These are phyloP conservation scores for Zymoseptoria passerinii DNA, from an alignment of 2,329 filamentous ascomycete species.

Conservation along the genomic window DNA sequence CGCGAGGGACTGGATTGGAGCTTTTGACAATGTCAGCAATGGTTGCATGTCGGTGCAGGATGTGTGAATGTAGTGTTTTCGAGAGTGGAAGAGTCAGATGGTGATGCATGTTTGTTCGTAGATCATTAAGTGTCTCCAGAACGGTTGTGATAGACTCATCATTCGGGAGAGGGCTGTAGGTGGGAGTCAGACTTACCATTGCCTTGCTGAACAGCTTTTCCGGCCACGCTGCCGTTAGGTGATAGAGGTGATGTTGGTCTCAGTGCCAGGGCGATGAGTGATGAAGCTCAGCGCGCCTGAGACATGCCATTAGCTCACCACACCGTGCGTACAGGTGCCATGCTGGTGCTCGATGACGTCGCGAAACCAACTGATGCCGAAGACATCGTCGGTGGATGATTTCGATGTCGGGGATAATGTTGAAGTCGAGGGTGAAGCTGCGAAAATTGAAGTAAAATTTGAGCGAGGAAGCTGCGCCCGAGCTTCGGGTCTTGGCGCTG, in stretches of 20 bases:
- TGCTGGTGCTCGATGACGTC: background rate
- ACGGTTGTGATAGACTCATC: constrained; percentile 30
- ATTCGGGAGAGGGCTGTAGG: constrained; percentile 6
- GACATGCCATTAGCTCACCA: background rate
- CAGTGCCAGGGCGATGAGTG: background rate
- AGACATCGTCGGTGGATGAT: background rate
- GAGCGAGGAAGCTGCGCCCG: background rate
- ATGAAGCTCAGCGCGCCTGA: background rate
- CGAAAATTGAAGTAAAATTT: background rate
- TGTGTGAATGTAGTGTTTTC: background rate
- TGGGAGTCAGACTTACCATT: constrained; percentile 9
- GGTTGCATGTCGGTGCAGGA: background rate
- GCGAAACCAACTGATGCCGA: background rate
- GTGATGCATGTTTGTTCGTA: constrained; percentile 36
- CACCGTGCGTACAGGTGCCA: background rate
- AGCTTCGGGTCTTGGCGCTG: background rate
- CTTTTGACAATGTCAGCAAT: background rate
- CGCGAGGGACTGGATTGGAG: background rate
- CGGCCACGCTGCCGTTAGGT: background rate
- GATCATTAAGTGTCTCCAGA: constrained; percentile 31
- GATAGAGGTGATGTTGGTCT: background rate
- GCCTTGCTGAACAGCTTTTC: background rate
- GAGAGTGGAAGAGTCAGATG: constrained; percentile 27
- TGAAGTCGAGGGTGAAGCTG: background rate
- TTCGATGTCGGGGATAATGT: background rate